phyloP scores from a whole-genome alignment of 345 rosid genomes.

The Geranium rotundifolium region DNA sequence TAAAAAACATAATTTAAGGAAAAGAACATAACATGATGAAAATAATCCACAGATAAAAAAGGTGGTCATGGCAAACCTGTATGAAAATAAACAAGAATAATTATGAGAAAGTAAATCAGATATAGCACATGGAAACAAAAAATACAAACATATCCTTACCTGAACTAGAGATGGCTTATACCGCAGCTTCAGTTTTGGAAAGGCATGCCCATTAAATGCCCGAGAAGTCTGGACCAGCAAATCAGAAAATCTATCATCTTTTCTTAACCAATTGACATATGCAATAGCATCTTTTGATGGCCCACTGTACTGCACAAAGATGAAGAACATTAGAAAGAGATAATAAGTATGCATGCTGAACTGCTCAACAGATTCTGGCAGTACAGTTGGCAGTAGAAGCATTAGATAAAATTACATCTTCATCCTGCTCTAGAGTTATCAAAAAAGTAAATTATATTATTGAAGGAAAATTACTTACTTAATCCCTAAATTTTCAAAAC shows the following conservation, averaged over 20 bases:
- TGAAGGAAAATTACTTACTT: too few relatives aligned
- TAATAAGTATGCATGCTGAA: not conserved
- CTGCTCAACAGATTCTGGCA: not conserved
- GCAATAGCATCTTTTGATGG: constrained; percentile 65
- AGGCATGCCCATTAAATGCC: constrained; percentile 64
- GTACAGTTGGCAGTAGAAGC: not conserved
- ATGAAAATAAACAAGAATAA: not conserved
- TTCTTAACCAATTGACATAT: constrained; percentile 72
- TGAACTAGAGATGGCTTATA: constrained; percentile 83
- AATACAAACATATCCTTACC: constrained; percentile 29
- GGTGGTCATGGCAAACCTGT: not conserved
- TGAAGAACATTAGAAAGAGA: constrained; percentile 7
- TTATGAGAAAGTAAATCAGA: not conserved
- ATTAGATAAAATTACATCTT: not conserved
- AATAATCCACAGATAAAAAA: too few relatives aligned
- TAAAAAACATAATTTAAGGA: not conserved
- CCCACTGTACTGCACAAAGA: constrained; percentile 79
- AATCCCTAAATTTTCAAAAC: too few relatives aligned
- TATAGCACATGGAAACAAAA: constrained; percentile 2
- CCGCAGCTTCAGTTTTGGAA: constrained; percentile 76
- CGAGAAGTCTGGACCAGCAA: constrained; percentile 79
- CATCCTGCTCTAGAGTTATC: not conserved
- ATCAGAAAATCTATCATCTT: constrained; percentile 55
- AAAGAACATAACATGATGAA: not conserved
- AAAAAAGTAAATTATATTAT: too few relatives aligned